Evolutionary conservation across 306 rosid genomes (phyloP), one percentile per base, ranked within the genome.

Genomic region (Fagus crenata): DNA sequence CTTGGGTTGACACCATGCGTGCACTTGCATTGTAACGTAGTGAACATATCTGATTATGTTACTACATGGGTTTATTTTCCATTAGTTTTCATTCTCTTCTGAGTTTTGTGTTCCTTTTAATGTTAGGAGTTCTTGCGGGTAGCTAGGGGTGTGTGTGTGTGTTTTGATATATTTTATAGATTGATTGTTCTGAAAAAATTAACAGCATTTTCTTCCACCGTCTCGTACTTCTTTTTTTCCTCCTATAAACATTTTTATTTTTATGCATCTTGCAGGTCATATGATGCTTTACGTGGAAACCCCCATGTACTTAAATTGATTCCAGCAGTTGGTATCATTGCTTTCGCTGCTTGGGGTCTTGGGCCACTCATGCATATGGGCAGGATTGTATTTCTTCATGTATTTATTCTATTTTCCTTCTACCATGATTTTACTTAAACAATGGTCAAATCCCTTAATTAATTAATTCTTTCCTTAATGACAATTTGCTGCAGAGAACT

Each of bases 261-360:
- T 72, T 41, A 39, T 32, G 65, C 64, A 69, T 70, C 58, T 71
- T 82, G 80, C 86, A 96, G 98, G 83, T 91, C 96, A 78, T 89
- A 80, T 77, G 87, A 78, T 71, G 85, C 91, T 71, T 78, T 95
- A 80, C 74, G 36, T 37, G 89, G 93, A 79, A 92, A 76, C 80
- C 87, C 92, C 75, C 76, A 80, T 77, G 78, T 85, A 60, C 78
- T 82, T 76, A 87, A 85, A 69, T 85, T 96, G 88, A 78, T 96
- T 77, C 91, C 96, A 8, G 96, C 97, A 64, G 87, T 86, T 81
- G 89, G 96, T 75, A 41, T 92, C 86, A 89, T 96, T 85, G 91
- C 93, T 76, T 96, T 96, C 85, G 92, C 97, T 80, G 89, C 90
- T 81, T 92, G 89, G 79, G 99, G 93, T 73, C 90, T 95, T 69